These are phyloP conservation scores for Anisogramma anomala DNA, from an alignment of 2,329 filamentous ascomycete genomes.

Conservation along the genomic window DNA sequence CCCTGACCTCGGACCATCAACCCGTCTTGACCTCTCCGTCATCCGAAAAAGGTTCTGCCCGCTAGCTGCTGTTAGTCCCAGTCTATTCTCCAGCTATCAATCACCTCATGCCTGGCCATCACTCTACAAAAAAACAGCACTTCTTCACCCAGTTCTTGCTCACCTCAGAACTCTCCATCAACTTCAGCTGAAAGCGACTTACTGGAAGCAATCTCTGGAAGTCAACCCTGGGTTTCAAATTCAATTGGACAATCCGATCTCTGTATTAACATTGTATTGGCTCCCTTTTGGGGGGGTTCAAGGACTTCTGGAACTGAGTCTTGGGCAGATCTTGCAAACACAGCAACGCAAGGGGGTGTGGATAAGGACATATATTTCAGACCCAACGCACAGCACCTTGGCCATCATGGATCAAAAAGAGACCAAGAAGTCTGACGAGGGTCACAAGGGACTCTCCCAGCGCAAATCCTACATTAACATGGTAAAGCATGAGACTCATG, in stretches of 20 bases:
- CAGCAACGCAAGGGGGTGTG: slow-evolving; percentile 1
- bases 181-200: no score
- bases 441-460: slow-evolving; percentile 7
- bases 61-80: no score
- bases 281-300: slow-evolving; percentile 7
- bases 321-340: slow-evolving; percentile 5
- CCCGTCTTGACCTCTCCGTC: no score
- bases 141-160: no score
- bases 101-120: no score
- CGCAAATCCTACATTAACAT: slow-evolving; percentile 10
- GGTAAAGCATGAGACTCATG: neutral
- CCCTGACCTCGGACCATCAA: slow-evolving; percentile 1
- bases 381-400: slow-evolving; percentile 1
- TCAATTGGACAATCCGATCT: no score
- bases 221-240: no score
- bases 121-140: no score
- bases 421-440: neutral
- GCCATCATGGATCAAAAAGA: slow-evolving; percentile 8
- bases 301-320: slow-evolving; percentile 2
- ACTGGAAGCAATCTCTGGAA: no score
- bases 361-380: neutral
- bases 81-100: no score
- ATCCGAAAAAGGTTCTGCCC: no score
- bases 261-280: slow-evolving; percentile 13
- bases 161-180: no score